Evolutionary conservation across 805 yeast species (phyloP), one percentile per base, ranked within the genome.

Genomic region (Metschnikowia henanensis): DNA sequence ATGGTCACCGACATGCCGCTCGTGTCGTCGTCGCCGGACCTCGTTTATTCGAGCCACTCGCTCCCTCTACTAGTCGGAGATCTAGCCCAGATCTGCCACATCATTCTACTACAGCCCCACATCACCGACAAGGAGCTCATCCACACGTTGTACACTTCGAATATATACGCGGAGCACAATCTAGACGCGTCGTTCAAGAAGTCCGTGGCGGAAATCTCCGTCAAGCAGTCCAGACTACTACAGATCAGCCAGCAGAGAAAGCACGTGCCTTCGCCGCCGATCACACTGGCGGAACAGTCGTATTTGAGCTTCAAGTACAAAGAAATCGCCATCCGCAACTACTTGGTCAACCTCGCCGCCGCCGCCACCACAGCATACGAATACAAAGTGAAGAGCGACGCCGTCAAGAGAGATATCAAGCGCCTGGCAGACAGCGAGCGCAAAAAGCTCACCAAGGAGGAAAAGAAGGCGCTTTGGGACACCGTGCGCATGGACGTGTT

Each of bases 301-400:
- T 62, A 47, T 19, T 56, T 71, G 41, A 58, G 60, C 35, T 63
- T 69, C 47, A 62, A 67, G 37, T 73, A 62, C 42, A 72, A 69
- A 55, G 70, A 70, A 39, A 66, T 75, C 20, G 79, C 80, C 4
- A 55, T 76, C 23, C 56, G 79, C 39, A 76, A 77, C 57, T 77
- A 73, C 48, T 62, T 77, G 43, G 64, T 77, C n/a, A 77, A 77
- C 56, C 58, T 77, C 43, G 72, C 79, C 10, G 81, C 79, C 10
- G 81, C 81, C 4, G 74, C 79, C 6, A 76, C 79, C 33, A 76
- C 81, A 0, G 73, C 78, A 6, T 67, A 72, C 46, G 81, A 76
- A 52, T 76, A 73, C 54, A 70, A 74, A 47, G 50, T 68, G 35
- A 65, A 66, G 49, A 46, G 66, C 3, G 72, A 67, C 41, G 62